phyloP scores from a whole-genome alignment of 805 yeast genomes.

The Schwanniomyces occidentalis region DNA sequence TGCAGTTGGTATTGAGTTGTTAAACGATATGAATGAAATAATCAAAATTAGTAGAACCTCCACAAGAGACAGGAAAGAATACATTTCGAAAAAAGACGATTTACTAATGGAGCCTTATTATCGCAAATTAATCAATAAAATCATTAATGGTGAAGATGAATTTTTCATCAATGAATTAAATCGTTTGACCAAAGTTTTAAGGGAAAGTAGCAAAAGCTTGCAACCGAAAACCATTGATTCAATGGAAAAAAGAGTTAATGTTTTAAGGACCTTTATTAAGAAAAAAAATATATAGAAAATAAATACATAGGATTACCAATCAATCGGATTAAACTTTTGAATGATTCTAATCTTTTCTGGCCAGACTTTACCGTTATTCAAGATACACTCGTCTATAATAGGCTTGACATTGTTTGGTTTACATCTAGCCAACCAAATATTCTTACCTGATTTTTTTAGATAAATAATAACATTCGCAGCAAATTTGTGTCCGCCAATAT shows the following conservation, averaged over 20 bases:
- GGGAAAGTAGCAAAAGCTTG: conserved; percentile 33
- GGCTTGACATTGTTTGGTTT: conserved; percentile 73
- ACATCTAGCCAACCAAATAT: conserved; percentile 87
- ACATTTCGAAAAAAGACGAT: conserved; percentile 12
- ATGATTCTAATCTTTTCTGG: conserved; percentile 64
- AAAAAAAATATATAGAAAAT: conserved; percentile 6
- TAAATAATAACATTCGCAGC: conserved; percentile 88
- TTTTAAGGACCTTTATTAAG: conserved; percentile 29
- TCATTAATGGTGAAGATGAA: conserved; percentile 43
- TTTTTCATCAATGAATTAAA: conserved; percentile 46
- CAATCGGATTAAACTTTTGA: conserved; percentile 53
- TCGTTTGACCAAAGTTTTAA: conserved; percentile 47
- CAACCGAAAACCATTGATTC: conserved; percentile 48
- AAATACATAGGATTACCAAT: conserved; percentile 40
- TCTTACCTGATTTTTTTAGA: conserved; percentile 61
- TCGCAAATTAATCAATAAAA: conserved; percentile 44
- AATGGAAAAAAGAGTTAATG: conserved; percentile 51
- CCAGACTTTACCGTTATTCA: conserved; percentile 69
- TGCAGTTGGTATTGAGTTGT: conserved; percentile 9
- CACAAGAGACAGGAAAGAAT: conserved; percentile 10
- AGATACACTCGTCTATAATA: conserved; percentile 72
- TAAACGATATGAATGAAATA: conserved; percentile 12
- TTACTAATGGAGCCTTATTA: conserved; percentile 43
- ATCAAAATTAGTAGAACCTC: conserved; percentile 4
- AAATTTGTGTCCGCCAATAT: conserved; percentile 95